Base-by-base conservation (phyloP, 1,284 basidiomycete species). In the Cutaneotrichosporon arboriforme region DNA sequence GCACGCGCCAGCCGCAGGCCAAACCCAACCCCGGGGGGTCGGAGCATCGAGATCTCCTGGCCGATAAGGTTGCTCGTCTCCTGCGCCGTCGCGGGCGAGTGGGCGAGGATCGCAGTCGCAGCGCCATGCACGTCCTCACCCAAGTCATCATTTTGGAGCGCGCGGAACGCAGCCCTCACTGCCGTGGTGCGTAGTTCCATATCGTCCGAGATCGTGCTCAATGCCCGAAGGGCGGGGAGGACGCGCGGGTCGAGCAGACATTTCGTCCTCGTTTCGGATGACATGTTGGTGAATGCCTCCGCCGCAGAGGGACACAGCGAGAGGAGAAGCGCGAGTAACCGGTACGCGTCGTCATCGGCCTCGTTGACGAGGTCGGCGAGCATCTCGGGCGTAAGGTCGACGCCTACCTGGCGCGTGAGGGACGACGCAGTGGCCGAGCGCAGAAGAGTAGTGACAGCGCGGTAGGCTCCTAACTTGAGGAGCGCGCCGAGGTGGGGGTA, bases 241-340 rank as follows among this genome's bases (percentile, higher is more conserved):
- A 62, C 33, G n/a, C 61, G 50, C 1, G 43, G 18, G 31, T 67
- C 60, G 2, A 38, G 18, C 8, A 62, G 46, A 26, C 46, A 55
- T 4, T 34, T 20, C 12, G 46, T 9, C 22, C 56, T 40, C 9
- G 55, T 42, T 7, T 35, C 43, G 12, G 2, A 53, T 55, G 10
- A 46, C 36, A 1, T 39, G 18, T 45, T 45, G 9, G 20, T 18
- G 34, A 61, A 51, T 8, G 56, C 33, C 22, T 43, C 33, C 3
- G 60, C 55, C 1, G 60, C 57, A 2, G 31, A 40, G 4, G 50
- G 33, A 0, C 54, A 60, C 4, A 49, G 46, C 2, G 37, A 41
- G 20, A 58, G 58, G 3, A 67, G 44, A 3, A 51, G 42, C 4
- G 58, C 45, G 21, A 67, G 50, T 7, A 67, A 51, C 4, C 41